Evolutionary conservation across 2,329 filamentous ascomycete species (phyloP).

Genomic region (Arthrobotrys sphaeroides): DNA sequence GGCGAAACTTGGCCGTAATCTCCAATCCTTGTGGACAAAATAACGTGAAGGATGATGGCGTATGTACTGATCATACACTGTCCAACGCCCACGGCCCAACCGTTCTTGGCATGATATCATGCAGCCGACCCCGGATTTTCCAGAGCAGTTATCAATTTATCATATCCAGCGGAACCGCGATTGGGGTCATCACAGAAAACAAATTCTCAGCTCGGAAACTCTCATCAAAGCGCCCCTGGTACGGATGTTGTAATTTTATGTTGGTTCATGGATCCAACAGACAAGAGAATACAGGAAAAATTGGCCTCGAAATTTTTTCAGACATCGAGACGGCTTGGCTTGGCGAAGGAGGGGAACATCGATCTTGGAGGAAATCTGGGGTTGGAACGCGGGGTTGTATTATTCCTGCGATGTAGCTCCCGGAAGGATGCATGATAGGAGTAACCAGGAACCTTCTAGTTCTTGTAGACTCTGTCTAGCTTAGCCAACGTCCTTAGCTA

Average conservation of each 20-base stretch:
- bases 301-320: constrained; percentile 31
- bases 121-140: constrained; percentile 52
- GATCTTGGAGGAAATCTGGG: background rate
- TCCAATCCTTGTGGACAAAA: constrained; percentile 23
- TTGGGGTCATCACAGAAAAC: too few species aligned
- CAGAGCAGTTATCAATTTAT: constrained; percentile 44
- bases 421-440: constrained; percentile 23
- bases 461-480: background rate
- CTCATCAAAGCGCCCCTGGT: background rate
- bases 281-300: background rate
- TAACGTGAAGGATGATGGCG: constrained; percentile 25
- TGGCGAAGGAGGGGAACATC: background rate
- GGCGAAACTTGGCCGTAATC: background rate
- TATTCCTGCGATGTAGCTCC: constrained; percentile 44
- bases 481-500: background rate
- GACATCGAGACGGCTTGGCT: background rate
- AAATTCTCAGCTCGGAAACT: background rate
- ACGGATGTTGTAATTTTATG: background rate
- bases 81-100: constrained; percentile 24
- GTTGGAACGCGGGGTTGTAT: constrained; percentile 32
- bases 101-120: constrained; percentile 54
- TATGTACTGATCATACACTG: background rate
- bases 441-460: background rate
- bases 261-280: background rate
- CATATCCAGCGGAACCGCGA: constrained; percentile 34